Conservation (phyloP, 2,329 filamentous ascomycete genomes). For the Massarina eburnea region DNA sequence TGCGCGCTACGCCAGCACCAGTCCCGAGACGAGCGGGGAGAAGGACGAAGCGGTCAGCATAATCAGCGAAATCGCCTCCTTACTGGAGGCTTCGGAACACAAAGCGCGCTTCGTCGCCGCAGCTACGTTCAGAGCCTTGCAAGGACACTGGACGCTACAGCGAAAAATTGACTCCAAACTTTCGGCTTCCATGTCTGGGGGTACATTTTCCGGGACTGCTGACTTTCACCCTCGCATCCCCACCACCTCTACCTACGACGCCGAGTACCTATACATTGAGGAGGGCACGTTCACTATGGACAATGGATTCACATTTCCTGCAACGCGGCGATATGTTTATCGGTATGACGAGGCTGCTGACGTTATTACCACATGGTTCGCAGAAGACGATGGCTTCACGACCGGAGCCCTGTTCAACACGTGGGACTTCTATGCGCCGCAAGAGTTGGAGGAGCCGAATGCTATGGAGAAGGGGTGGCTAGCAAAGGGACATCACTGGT, state of each 20-base stretch:
- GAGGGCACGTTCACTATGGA: constrained; percentile 65
- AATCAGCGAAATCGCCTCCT: constrained; percentile 48
- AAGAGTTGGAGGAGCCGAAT: too few relatives aligned
- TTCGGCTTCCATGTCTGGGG: constrained; percentile 60
- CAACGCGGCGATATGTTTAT: constrained; percentile 70
- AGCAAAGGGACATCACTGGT: constrained; percentile 69
- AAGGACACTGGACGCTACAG: constrained; percentile 68
- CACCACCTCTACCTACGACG: constrained; percentile 47
- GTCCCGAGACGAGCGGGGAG: constrained; percentile 35
- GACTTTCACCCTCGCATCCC: constrained; percentile 64
- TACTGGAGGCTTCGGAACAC: constrained; percentile 47
- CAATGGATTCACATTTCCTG: constrained; percentile 59
- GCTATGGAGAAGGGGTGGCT: constrained; percentile 56
- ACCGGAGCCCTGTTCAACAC: constrained; percentile 77
- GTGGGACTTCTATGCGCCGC: constrained; percentile 59
- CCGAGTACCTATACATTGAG: constrained; percentile 68
- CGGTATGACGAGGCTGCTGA: constrained; percentile 66
- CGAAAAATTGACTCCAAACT: constrained; percentile 58
- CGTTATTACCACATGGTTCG: constrained; percentile 72
- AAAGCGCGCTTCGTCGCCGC: constrained; percentile 59
- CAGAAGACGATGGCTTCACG: constrained; percentile 67
- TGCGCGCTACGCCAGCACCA: constrained; percentile 31
- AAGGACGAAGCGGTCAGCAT: constrained; percentile 46
- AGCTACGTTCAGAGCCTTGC: constrained; percentile 70
- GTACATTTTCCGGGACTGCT: constrained; percentile 65